Conservation (phyloP, 129 eudicot species). For the Lactuca saligna region DNA sequence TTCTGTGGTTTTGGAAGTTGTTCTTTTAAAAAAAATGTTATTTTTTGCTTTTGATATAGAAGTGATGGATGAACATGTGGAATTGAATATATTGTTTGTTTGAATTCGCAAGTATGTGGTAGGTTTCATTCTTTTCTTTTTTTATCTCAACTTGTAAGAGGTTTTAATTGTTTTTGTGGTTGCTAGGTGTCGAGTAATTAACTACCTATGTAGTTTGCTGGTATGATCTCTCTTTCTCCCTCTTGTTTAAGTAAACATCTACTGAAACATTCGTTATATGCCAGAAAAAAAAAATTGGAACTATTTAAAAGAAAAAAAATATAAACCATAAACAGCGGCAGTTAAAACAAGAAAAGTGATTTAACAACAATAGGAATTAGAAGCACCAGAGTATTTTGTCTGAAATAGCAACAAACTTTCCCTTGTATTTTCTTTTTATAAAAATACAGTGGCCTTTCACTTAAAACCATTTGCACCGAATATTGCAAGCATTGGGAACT, state of each 20-base stretch:
- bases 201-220: constrained; percentile 28
- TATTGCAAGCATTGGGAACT: no score
- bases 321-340: no score
- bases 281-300: not conserved
- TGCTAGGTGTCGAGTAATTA: constrained; percentile 17
- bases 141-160: constrained; percentile 32
- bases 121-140: constrained; percentile 17
- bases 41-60: constrained; percentile 24
- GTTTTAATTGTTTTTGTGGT: constrained; percentile 20
- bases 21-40: constrained; percentile 15
- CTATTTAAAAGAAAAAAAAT: no score
- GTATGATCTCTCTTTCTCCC: constrained; percentile 9
- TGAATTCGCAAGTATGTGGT: constrained; percentile 25
- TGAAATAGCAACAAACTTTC: no score
- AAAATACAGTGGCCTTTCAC: no score
- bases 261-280: constrained; percentile 4
- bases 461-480: no score
- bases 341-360: no score
- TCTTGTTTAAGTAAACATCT: not conserved
- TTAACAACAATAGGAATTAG: no score
- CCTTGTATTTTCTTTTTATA: no score
- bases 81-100: constrained; percentile 33
- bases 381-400: no score
- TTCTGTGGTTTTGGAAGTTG: constrained; percentile 24
- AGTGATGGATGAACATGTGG: constrained; percentile 23